phyloP scores from a whole-genome alignment of 2,329 filamentous ascomycete species.

The Thielaviopsis euricoi region DNA sequence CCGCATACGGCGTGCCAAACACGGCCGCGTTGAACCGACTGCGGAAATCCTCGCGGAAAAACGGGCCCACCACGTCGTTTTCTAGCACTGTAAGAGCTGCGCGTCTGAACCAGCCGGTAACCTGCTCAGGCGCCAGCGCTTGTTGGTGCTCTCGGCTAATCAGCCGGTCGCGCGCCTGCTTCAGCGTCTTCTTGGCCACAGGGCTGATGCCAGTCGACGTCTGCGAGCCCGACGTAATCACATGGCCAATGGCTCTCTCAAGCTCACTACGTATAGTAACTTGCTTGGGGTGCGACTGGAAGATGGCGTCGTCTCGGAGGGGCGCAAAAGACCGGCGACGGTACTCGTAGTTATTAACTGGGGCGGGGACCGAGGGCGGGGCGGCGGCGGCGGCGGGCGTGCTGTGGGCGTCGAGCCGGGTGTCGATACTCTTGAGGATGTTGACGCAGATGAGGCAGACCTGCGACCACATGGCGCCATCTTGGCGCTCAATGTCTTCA shows the following conservation, averaged over 20 bases:
- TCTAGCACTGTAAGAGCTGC: slow-evolving; percentile 29
- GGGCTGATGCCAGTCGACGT: slow-evolving; percentile 33
- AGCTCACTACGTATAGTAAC: slow-evolving; percentile 26
- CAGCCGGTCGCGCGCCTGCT: slow-evolving; percentile 30
- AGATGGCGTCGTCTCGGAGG: slow-evolving; percentile 29
- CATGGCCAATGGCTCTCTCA: slow-evolving; percentile 28
- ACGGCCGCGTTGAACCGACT: slow-evolving; percentile 50
- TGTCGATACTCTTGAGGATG: slow-evolving; percentile 49
- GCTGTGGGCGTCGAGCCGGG: slow-evolving; percentile 43
- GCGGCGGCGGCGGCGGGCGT: slow-evolving; percentile 21
- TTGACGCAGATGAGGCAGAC: slow-evolving; percentile 53
- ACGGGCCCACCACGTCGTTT: slow-evolving; percentile 39
- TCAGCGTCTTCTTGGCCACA: slow-evolving; percentile 31
- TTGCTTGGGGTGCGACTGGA: slow-evolving; percentile 22
- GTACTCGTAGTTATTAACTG: slow-evolving; percentile 15
- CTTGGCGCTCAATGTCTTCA: slow-evolving; percentile 69
- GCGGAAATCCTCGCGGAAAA: slow-evolving; percentile 55
- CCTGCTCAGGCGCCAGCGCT: slow-evolving; percentile 31
- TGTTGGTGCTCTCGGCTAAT: slow-evolving; percentile 38
- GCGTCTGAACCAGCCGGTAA: slow-evolving; percentile 31
- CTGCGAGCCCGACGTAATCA: slow-evolving; percentile 28
- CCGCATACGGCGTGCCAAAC: slow-evolving; percentile 57
- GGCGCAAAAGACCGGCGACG: slow-evolving; percentile 24
- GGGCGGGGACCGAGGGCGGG: slow-evolving; percentile 18
- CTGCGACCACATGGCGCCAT: slow-evolving; percentile 68